Conservation (phyloP, 169 alveolate species). For the Plasmodium reichenowi region DNA sequence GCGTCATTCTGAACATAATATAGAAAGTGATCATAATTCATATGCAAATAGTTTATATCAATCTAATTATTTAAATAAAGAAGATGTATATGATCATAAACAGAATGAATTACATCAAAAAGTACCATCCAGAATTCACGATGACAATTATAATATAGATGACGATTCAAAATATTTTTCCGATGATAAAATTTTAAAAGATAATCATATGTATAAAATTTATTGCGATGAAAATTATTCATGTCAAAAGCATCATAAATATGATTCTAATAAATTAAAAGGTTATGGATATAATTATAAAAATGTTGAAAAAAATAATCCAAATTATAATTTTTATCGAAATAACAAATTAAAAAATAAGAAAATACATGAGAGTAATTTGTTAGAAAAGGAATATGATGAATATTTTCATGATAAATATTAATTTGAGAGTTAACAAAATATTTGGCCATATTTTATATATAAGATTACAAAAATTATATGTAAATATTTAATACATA, state of each 20-base stretch:
- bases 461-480: neutral
- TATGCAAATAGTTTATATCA: conserved; percentile 1
- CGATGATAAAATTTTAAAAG: conserved; percentile 7
- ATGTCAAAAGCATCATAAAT: conserved; percentile 5
- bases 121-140: too few species aligned
- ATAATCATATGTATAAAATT: neutral
- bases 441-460: neutral
- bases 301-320: neutral
- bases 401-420: conserved; percentile 28
- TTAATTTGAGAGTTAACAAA: neutral
- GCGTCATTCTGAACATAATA: too few species aligned
- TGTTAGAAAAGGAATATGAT: conserved; percentile 56
- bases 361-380: neutral
- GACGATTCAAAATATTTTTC: conserved; percentile 5
- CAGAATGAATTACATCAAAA: too few species aligned
- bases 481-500: neutral
- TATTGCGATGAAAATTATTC: neutral
- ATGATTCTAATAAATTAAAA: neutral
- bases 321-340: neutral
- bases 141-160: neutral
- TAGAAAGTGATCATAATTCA: neutral
- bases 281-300: neutral
- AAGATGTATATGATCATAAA: neutral
- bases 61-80: neutral
- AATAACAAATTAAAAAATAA: neutral